Evolutionary conservation across 805 yeast species (phyloP).

Genomic region (Metschnikowia lunata): DNA sequence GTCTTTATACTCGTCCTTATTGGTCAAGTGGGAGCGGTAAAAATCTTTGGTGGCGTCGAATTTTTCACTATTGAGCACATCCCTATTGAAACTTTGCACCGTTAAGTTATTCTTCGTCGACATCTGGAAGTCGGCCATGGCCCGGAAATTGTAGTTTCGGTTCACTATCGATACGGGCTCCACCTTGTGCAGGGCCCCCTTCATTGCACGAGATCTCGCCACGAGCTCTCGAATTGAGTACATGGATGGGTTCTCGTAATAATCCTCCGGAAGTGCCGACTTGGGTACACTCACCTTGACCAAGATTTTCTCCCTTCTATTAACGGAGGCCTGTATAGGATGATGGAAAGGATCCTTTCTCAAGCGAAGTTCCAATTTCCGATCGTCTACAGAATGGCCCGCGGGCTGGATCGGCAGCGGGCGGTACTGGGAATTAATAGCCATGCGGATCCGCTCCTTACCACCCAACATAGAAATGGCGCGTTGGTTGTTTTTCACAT

Average conservation of each 20-base stretch:
- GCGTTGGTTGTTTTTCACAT: constrained; percentile 54
- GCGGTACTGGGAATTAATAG: constrained; percentile 34
- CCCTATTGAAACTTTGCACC: constrained; percentile 26
- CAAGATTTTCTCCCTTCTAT: constrained; percentile 52
- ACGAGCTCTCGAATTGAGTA: constrained; percentile 42
- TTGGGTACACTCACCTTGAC: constrained; percentile 61
- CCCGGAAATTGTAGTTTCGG: constrained; percentile 71
- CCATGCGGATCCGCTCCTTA: constrained; percentile 34
- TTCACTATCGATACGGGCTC: constrained; percentile 66
- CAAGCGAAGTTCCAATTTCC: constrained; percentile 38
- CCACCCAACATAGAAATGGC: constrained; percentile 77
- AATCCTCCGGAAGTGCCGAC: constrained; percentile 38
- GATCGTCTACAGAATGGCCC: constrained; percentile 26
- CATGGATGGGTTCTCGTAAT: constrained; percentile 25
- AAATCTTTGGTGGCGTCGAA: constrained; percentile 24
- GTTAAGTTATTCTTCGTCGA: constrained; percentile 49
- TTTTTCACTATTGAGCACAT: constrained; percentile 22
- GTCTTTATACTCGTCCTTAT: constrained; percentile 27
- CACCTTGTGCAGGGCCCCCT: constrained; percentile 33
- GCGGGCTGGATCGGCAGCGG: constrained; percentile 20
- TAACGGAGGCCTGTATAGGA: constrained; percentile 55
- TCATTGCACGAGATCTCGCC: constrained; percentile 22
- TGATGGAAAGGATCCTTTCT: constrained; percentile 49
- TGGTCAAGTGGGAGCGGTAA: constrained; percentile 22
- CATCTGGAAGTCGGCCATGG: constrained; percentile 84